Conservation (phyloP, 768 basidiomycete genomes). For the Tricholomella constricta region DNA sequence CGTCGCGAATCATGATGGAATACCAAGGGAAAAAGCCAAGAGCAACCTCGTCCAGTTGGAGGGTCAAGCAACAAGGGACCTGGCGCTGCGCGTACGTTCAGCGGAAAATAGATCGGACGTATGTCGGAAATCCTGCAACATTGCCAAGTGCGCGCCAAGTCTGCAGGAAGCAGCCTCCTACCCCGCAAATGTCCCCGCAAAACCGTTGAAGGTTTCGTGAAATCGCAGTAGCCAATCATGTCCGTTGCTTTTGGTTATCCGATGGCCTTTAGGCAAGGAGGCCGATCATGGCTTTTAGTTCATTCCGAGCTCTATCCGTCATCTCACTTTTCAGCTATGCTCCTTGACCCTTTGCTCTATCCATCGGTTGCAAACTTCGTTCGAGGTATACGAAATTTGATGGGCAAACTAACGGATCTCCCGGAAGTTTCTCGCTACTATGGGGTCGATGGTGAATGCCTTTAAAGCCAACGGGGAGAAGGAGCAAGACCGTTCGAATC, state of each 20-base stretch:
- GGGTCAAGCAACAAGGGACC: neutral
- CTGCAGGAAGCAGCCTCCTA: neutral
- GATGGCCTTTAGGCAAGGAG: neutral
- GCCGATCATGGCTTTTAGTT: neutral
- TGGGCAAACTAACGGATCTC: neutral
- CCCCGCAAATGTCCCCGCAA: neutral
- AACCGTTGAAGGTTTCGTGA: neutral
- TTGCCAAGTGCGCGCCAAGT: conserved; percentile 1
- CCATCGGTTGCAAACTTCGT: neutral
- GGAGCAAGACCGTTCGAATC: neutral
- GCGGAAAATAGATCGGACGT: conserved; percentile 14
- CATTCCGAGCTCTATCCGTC: conserved; percentile 11
- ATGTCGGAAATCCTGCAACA: conserved; percentile 4
- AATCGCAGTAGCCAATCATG: neutral
- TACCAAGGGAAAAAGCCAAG: conserved; percentile 12
- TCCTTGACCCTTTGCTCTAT: neutral
- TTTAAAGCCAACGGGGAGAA: conserved; percentile 1
- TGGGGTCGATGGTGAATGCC: neutral
- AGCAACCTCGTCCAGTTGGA: neutral
- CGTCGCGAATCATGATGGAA: neutral
- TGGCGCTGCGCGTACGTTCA: neutral
- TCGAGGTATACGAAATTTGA: neutral
- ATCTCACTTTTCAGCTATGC: neutral
- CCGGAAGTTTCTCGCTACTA: conserved; percentile 17
- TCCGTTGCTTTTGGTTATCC: neutral